A percentile compares a stretch with the other conserved stretches of the same genome.
These are phyloP conservation scores for Trichoderma oligosporum DNA, from an alignment of 2,329 filamentous ascomycete species.

Conservation along the genomic window DNA sequence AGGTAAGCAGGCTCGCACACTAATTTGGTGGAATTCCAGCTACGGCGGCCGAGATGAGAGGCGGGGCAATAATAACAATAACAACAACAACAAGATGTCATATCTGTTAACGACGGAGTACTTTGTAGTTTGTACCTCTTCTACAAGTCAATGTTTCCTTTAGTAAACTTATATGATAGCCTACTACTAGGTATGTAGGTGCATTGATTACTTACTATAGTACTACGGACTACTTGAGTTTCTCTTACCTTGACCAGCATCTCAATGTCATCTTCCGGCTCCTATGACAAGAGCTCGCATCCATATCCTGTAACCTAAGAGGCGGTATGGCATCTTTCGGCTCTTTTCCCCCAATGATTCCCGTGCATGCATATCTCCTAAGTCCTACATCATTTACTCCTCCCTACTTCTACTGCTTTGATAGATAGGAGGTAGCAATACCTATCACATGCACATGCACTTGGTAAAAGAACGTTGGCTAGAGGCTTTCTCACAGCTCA, in stretches of 20 bases:
- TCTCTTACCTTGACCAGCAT: too few species aligned
- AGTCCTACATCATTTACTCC: background rate
- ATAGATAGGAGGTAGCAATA: background rate
- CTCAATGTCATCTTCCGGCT: background rate
- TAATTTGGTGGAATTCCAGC: slow-evolving; percentile 28
- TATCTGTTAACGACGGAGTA: too few species aligned
- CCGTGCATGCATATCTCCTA: background rate
- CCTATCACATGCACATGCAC: slow-evolving; percentile 7
- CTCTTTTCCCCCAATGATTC: background rate
- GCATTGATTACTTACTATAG: too few species aligned
- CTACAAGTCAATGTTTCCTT: too few species aligned
- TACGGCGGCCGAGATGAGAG: background rate
- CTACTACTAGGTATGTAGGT: too few species aligned
- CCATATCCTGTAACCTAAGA: too few species aligned
- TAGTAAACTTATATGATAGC: too few species aligned
- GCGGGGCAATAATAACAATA: slow-evolving; percentile 16
- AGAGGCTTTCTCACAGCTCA: background rate
- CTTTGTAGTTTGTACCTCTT: too few species aligned
- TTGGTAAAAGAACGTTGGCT: background rate
- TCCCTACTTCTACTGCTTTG: background rate
- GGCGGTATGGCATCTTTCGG: background rate
- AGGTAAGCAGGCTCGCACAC: slow-evolving; percentile 26
- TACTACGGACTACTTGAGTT: too few species aligned
- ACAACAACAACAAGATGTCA: background rate
- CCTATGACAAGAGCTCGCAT: too few species aligned